Base-by-base conservation (phyloP, 306 rosid species). In the Quercus aquifolioides region DNA sequence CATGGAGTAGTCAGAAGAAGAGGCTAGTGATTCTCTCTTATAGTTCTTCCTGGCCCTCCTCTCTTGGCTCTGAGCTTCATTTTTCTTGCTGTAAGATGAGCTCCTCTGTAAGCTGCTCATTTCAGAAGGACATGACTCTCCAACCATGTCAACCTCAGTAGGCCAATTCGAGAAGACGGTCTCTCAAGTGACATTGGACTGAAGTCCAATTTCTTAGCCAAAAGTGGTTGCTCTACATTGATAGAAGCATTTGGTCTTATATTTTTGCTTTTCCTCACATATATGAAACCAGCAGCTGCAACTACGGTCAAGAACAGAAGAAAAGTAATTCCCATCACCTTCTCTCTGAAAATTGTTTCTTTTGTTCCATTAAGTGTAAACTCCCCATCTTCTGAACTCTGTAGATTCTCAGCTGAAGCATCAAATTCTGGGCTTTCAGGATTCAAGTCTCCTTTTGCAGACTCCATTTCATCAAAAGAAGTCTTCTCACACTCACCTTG, bases 1-100 rank as follows among this genome's bases (percentile, higher is more conserved):
- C 85, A 67, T 78, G 46, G 93, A 92, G 77, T 84, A 76, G 52
- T 90, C 93, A 14, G 87, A 82, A 4, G 93, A 86, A 71, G 97
- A 83, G 78, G 92, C 92, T 73, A 87, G 60, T 21, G 96, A 92
- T 46, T 94, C 97, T 83, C 96, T 89, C 90, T 91, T 81, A 4
- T 55, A 26, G 57, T 62, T 88, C 78, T 78, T 88, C 73, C 78
- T 84, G 43, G 70, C 69, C 86, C 72, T 89, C 90, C 76, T 92
- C 73, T 87, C 97, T 2, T 81, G 30, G 86, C 89, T 90, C 35
- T 78, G 79, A 72, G 76, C 86, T 87, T 88, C 91, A 52, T 56
- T 79, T 51, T 67, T 81, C 23, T 30, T 62, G 57, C 31, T 28
- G 57, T 77, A 67, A 25, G 81, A 69, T 60, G 89, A 76, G 82